Percentiles rank a stretch among this genome's conserved stretches.
phyloP scores from a whole-genome alignment of 2,329 filamentous ascomycete genomes.

The Pyrenochaeta sp. region DNA sequence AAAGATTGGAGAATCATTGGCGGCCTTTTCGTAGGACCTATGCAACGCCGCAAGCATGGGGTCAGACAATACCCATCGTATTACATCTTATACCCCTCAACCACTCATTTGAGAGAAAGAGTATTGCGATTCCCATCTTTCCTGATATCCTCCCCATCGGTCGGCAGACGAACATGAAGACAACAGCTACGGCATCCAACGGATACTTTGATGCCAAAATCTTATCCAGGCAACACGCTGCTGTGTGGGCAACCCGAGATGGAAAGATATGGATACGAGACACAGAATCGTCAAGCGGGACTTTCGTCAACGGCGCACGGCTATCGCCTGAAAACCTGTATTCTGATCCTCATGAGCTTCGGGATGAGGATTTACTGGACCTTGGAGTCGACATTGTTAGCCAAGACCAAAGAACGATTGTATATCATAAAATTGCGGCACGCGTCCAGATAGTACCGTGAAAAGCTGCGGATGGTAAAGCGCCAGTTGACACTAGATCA shows the following conservation, averaged over 20 bases:
- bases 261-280: conserved; percentile 96
- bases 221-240: conserved; percentile 91
- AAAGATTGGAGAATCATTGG: not conserved
- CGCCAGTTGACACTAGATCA: no score
- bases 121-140: conserved; percentile 87
- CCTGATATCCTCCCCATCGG: conserved; percentile 94
- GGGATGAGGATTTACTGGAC: no score
- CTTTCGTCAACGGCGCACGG: conserved; percentile 91
- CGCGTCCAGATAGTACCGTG: no score
- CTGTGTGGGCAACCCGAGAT: conserved; percentile 84
- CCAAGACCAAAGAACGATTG: no score
- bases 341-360: no score
- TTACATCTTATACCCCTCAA: no score
- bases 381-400: no score
- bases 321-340: conserved; percentile 89
- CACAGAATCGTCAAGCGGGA: conserved; percentile 97
- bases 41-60: no score
- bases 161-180: conserved; percentile 95
- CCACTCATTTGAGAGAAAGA: conserved; percentile 63
- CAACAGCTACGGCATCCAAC: conserved; percentile 86
- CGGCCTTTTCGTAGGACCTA: not conserved
- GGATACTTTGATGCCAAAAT: conserved; percentile 99
- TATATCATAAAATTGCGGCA: no score
- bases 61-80: no score
- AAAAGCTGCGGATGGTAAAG: no score